Evolutionary conservation across 352 stramenopile species (phyloP), one percentile per base, ranked within the genome.

Genomic region (Phytophthora hibernalis): DNA sequence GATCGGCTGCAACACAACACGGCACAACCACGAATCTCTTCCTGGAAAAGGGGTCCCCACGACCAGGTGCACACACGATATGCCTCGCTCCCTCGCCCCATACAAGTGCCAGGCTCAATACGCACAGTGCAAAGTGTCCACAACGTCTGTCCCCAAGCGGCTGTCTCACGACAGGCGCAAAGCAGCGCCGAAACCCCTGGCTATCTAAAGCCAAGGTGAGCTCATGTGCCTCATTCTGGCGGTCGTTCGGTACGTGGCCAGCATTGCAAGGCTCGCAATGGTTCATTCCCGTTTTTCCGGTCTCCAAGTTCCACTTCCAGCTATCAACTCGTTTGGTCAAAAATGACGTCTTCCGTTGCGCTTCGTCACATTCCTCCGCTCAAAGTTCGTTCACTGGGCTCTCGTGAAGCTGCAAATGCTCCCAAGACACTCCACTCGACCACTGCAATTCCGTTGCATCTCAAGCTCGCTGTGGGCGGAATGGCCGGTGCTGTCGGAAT

Each of bases 401-500:
- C 66, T 13, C 43, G 40, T 16, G 49, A 73, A 11, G 54, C 52
- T 54, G 47, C 60, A 31, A 54, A 11, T 3, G 16, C 52, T 15
- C 54, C 59, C 52, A 69, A 65, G 35, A 61, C 59, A 3, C 30
- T 64, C 0, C 37, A 62, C 12, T 40, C 55, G 8, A 22, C 60
- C 18, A 66, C 74, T 48, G 61, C 72, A 53, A 90, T 97, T 47
- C 86, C 87, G 37, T 83, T 97, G 51, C 67, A 92, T 54, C 73
- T 82, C 65, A 93, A 98, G 67, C 87, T 98, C 28, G 77, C 77
- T 7, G 77, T 98, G 16, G 91, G 90, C 40, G 87, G 86, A 33
- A 79, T 97, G 43, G 92, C 93, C 7, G 92, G 92, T 10, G 85
- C 86, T 54, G 78, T 97, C 35, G 93, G 91, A 45, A 89, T 92